phyloP scores from a whole-genome alignment of 371 early-diverging fungal species.

The Mucor velutinosus region DNA sequence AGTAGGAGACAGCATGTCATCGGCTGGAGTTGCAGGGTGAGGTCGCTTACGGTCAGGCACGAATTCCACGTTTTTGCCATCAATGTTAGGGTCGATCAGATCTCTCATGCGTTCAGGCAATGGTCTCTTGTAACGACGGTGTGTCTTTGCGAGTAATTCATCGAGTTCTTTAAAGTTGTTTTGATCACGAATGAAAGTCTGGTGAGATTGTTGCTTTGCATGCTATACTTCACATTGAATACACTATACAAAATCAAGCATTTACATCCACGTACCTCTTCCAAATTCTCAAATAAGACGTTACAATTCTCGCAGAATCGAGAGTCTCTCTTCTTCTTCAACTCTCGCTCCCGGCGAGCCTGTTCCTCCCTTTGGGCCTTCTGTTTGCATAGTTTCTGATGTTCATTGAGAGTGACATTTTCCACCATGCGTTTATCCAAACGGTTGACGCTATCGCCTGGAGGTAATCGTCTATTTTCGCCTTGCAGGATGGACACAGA shows the following conservation, averaged over 20 bases:
- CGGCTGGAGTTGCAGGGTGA: background rate
- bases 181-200: conserved; percentile 32
- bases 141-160: conserved; percentile 26
- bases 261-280: conserved; percentile 27
- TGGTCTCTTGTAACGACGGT: conserved; percentile 27
- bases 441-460: conserved; percentile 32
- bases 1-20: background rate
- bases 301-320: conserved; percentile 49
- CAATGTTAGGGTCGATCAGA: conserved; percentile 22
- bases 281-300: conserved; percentile 22
- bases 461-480: conserved; percentile 16
- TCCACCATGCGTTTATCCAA: conserved; percentile 39
- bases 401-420: conserved; percentile 16
- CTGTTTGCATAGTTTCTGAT: conserved; percentile 8
- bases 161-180: conserved; percentile 45
- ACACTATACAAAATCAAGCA: background rate
- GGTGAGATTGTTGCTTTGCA: conserved; percentile 32
- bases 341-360: conserved; percentile 7
- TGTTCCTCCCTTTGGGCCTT: conserved; percentile 5
- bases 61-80: conserved; percentile 31
- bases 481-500: conserved; percentile 3
- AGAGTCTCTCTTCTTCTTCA: conserved; percentile 10
- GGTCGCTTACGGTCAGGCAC: conserved; percentile 6
- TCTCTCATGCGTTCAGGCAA: conserved; percentile 19
- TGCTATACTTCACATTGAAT: conserved; percentile 17